Evolutionary conservation across 257 asterid species (phyloP), one percentile per base, ranked within the genome.

Genomic region (Ocimum tenuiflorum): DNA sequence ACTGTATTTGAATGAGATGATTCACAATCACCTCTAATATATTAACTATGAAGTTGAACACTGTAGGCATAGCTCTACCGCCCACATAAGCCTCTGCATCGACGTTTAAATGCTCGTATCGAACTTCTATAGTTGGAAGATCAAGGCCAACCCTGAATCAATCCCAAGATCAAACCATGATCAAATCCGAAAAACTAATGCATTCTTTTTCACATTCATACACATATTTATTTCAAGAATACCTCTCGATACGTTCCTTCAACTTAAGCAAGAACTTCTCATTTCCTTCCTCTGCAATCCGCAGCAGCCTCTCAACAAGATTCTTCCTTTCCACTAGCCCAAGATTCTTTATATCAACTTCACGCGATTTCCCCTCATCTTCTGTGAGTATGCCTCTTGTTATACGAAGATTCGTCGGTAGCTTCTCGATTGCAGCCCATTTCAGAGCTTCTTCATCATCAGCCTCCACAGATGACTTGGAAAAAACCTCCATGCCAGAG

Each of bases 391-490:
- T 75, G 9, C 95, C 97, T 72, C 88, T 81, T 65, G 81, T 67
- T 52, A 91, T 71, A 17, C 96, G 87, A 19, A 84, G 80, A 75
- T 80, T 74, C 0, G 97, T 91, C 0, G 97, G 96, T 8, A 91
- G 89, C 54, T 80, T 88, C 76, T 91, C 96, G 58, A 88, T 47
- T 15, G 96, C 86, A 4, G 97, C 97, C 97, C 97, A 91, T 65
- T 77, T 88, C 60, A 91, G 68, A 1, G 97, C 95, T 39, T 88
- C 97, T 60, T 91, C 97, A 62, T 91, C 96, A 24, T 88, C 87
- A 2, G 23, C 82, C 22, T 85, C 95, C 0, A 70, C 15, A 10
- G 88, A 83, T 1, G 94, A 83, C 67, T 72, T 78, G 3, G 96
- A 85, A 23, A 91, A 91, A 1, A 62, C 81, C 18, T 89, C 95